Percentiles rank a stretch among this genome's conserved stretches.
These are phyloP conservation scores for Fusarium subglutinans DNA, from an alignment of 2,329 filamentous ascomycete genomes.

Conservation along the genomic window DNA sequence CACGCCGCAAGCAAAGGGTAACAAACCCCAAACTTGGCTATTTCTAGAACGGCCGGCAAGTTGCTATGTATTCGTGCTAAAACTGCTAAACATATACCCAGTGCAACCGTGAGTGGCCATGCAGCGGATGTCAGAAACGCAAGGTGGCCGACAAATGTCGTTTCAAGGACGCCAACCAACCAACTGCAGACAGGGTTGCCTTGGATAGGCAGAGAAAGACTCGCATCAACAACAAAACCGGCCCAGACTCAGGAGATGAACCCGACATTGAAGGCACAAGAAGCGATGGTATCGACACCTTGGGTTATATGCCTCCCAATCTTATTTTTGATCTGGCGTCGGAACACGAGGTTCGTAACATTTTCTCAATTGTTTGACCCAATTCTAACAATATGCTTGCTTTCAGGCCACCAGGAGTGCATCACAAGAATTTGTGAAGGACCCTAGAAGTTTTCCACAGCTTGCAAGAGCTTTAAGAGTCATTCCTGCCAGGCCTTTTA, in stretches of 20 bases:
- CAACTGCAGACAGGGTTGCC: conserved; percentile 35
- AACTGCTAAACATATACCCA: conserved; percentile 29
- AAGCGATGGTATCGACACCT: conserved; percentile 44
- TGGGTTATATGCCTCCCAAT: conserved; percentile 50
- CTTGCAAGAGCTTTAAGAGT: conserved; percentile 46
- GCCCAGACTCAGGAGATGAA: conserved; percentile 21
- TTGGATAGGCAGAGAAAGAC: conserved; percentile 38
- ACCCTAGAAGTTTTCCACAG: conserved; percentile 41
- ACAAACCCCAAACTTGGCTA: neutral
- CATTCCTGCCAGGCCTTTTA: conserved; percentile 48
- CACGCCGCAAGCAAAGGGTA: conserved; percentile 53
- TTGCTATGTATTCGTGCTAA: neutral
- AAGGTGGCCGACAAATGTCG: conserved; percentile 50
- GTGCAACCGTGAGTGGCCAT: conserved; percentile 54
- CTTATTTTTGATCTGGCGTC: conserved; percentile 43
- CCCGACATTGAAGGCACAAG: conserved; percentile 40
- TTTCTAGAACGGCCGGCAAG: too few relatives aligned
- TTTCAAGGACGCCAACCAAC: conserved; percentile 43
- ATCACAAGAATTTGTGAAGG: conserved; percentile 36
- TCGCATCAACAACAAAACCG: conserved; percentile 29
- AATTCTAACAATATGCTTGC: neutral
- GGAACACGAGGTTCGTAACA: conserved; percentile 39
- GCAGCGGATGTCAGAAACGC: conserved; percentile 52
- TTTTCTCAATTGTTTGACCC: neutral
- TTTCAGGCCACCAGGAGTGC: conserved; percentile 18